phyloP scores from a whole-genome alignment of 345 rosid genomes.

The Fremontodendron californicum region DNA sequence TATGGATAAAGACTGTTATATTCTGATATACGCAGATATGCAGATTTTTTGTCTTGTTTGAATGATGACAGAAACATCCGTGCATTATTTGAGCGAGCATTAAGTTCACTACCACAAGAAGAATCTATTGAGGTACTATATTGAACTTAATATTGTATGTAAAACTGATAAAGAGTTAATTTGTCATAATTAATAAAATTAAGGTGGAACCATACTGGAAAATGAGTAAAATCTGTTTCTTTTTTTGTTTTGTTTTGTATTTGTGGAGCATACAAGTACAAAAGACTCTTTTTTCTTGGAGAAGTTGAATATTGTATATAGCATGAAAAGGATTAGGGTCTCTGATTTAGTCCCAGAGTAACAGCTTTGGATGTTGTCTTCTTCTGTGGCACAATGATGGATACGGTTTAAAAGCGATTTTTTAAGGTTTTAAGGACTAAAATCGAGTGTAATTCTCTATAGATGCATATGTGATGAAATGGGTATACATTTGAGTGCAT shows the following conservation, averaged over 20 bases:
- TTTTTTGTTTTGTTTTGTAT: background rate
- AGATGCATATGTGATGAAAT: background rate
- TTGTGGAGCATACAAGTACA: background rate
- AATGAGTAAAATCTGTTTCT: background rate
- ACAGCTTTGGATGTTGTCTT: background rate
- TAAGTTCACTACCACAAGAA: slow-evolving; percentile 81
- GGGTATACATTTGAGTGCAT: background rate
- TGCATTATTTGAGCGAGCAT: slow-evolving; percentile 91
- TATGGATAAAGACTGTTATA: background rate
- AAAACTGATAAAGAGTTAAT: background rate
- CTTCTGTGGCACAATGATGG: background rate
- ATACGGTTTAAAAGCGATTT: background rate
- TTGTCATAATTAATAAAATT: background rate
- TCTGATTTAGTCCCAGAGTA: background rate
- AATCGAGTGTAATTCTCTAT: background rate
- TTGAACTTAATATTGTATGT: background rate
- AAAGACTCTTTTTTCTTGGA: background rate
- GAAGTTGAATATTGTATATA: background rate
- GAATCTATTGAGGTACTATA: slow-evolving; percentile 77
- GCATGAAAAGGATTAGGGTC: background rate
- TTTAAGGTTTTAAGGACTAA: background rate
- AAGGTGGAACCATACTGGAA: background rate
- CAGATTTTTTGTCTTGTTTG: slow-evolving; percentile 86
- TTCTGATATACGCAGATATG: slow-evolving; percentile 55
- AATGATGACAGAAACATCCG: slow-evolving; percentile 92